Evolutionary conservation across 2,329 filamentous ascomycete genomes (phyloP).

Genomic region (Anthostomella pinea): DNA sequence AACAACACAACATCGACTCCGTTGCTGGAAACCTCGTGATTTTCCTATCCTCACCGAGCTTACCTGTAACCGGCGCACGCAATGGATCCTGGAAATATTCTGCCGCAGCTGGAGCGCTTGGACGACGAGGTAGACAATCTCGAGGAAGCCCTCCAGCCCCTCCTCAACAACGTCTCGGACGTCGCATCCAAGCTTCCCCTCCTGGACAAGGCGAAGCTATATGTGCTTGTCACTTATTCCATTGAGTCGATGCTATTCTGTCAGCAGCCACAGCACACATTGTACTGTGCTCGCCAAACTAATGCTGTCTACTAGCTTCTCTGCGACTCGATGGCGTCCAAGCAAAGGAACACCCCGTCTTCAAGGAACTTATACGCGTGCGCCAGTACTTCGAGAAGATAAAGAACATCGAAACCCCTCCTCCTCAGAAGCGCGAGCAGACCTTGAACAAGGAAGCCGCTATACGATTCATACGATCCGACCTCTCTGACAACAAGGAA

Average conservation of each 20-base stretch:
- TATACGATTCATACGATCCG: conserved; percentile 76
- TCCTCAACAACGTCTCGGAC: conserved; percentile 65
- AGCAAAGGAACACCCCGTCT: conserved; percentile 81
- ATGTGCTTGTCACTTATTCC: conserved; percentile 82
- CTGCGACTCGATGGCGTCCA: conserved; percentile 76
- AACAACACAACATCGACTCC: too few relatives aligned
- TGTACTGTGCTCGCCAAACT: not conserved
- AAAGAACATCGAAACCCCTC: conserved; percentile 67
- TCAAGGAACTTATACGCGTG: conserved; percentile 79
- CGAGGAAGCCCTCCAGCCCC: conserved; percentile 69
- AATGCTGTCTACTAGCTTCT: conserved; percentile 47
- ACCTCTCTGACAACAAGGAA: conserved; percentile 57
- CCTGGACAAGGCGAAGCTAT: conserved; percentile 93
- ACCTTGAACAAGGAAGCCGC: conserved; percentile 74
- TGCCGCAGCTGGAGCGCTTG: conserved; percentile 68
- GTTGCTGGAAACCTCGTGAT: too few relatives aligned
- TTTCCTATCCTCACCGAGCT: too few relatives aligned
- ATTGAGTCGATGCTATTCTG: conserved; percentile 89
- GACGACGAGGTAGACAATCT: conserved; percentile 77
- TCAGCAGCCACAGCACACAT: too few relatives aligned
- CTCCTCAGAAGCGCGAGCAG: conserved; percentile 49
- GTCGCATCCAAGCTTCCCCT: conserved; percentile 77
- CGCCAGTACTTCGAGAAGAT: conserved; percentile 94
- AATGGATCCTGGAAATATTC: conserved; percentile 56
- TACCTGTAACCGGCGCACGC: not conserved